Conservation (phyloP, 2,329 filamentous ascomycete species). For the Trichoderma breve region DNA sequence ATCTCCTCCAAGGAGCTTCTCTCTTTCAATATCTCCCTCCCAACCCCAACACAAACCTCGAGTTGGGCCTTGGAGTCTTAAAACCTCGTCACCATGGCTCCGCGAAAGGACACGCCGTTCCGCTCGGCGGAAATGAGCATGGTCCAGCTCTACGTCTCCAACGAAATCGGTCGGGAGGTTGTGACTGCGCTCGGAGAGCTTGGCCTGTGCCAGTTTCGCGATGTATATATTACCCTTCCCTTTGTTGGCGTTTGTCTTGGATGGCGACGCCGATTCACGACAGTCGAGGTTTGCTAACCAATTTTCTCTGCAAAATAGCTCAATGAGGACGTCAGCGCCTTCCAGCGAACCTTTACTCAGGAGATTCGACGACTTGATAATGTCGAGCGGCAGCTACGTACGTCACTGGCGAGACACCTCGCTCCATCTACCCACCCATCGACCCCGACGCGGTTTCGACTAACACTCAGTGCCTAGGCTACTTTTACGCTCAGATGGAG, state of each 20-base stretch:
- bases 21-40: conserved; percentile 21
- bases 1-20: neutral
- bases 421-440: conserved; percentile 27
- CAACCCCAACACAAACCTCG: conserved; percentile 27
- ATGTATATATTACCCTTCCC: conserved; percentile 54
- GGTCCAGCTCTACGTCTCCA: conserved; percentile 99
- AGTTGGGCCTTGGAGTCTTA: conserved; percentile 32
- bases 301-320: conserved; percentile 96
- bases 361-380: conserved; percentile 97
- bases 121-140: conserved; percentile 99
- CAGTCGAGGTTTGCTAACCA: neutral
- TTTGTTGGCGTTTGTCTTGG: neutral
- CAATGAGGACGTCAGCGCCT: conserved; percentile 88
- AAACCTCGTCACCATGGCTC: conserved; percentile 52
- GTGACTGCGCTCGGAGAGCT: conserved; percentile 95
- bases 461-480: conserved; percentile 55
- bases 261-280: neutral
- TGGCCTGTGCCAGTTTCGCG: conserved; percentile 93
- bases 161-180: conserved; percentile 97
- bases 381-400: conserved; percentile 95
- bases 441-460: neutral
- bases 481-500: conserved; percentile 94
- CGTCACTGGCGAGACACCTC: conserved; percentile 33
- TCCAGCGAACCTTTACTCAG: conserved; percentile 95
- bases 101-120: conserved; percentile 87